A percentile compares a stretch with the other conserved stretches of the same genome.
Conservation (phyloP, 1,284 basidiomycete genomes). For the Tremellales sp. region DNA sequence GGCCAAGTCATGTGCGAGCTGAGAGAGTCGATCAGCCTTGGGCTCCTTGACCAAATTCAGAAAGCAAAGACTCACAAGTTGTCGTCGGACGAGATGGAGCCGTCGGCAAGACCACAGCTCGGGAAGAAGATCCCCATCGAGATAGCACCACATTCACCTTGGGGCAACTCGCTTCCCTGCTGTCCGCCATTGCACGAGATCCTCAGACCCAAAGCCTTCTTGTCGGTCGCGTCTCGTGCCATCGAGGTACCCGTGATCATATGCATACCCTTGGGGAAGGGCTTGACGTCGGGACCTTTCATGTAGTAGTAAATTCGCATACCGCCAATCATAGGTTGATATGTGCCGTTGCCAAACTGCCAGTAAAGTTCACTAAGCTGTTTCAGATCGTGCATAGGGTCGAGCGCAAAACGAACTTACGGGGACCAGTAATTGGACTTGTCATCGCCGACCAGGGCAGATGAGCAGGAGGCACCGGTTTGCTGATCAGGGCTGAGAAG, state of each 20-base stretch:
- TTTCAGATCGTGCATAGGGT: neutral
- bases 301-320: constrained; percentile 44
- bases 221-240: constrained; percentile 16
- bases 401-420: constrained; percentile 10
- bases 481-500: constrained; percentile 17
- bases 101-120: constrained; percentile 34
- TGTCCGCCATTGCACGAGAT: constrained; percentile 29
- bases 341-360: constrained; percentile 24
- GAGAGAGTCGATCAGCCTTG: constrained; percentile 4
- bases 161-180: constrained; percentile 27
- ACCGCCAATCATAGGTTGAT: constrained; percentile 25
- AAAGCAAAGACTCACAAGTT: constrained; percentile 30
- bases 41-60: neutral
- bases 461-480: constrained; percentile 28
- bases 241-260: constrained; percentile 37
- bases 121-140: constrained; percentile 33
- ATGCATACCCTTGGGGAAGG: constrained; percentile 43
- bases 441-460: constrained; percentile 31
- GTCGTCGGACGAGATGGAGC: constrained; percentile 28
- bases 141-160: constrained; percentile 25
- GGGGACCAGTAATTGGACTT: constrained; percentile 46
- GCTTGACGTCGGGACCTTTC: constrained; percentile 27
- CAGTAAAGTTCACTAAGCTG: constrained; percentile 23
- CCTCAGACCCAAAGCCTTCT: constrained; percentile 17
- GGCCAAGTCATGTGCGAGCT: constrained; percentile 46